These are phyloP conservation scores for Neofusicoccum kwambonambiense DNA, from an alignment of 2,329 filamentous ascomycete species.

Conservation along the genomic window DNA sequence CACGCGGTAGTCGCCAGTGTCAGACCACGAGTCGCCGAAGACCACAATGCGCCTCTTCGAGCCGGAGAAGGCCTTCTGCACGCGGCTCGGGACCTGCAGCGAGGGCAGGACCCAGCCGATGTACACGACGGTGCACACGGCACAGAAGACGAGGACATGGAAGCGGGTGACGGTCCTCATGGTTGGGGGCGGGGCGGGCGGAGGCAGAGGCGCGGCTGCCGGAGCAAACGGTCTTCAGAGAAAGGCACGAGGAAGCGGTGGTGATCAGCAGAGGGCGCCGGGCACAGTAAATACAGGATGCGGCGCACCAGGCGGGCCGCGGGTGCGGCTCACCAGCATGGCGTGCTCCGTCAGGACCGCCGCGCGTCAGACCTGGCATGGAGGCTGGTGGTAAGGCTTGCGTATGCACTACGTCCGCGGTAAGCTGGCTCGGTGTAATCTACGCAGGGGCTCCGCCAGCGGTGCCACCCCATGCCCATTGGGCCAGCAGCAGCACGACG, in stretches of 20 bases:
- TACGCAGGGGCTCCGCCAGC: not conserved
- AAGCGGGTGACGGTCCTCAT: slow-evolving; percentile 36
- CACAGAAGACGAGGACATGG: slow-evolving; percentile 27
- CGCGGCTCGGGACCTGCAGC: slow-evolving; percentile 27
- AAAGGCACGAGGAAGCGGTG: too few species aligned
- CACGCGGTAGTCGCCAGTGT: slow-evolving; percentile 36
- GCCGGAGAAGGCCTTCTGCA: slow-evolving; percentile 31
- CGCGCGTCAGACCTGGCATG: slow-evolving; percentile 6
- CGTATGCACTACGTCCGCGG: slow-evolving; percentile 4
- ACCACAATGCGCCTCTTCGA: slow-evolving; percentile 35
- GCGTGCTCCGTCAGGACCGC: not conserved
- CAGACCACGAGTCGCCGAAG: slow-evolving; percentile 41
- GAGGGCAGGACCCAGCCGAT: slow-evolving; percentile 32
- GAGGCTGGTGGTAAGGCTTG: slow-evolving; percentile 5
- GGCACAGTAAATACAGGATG: not conserved
- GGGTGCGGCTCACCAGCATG: slow-evolving; percentile 4
- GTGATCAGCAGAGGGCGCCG: not conserved
- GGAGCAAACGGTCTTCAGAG: too few species aligned
- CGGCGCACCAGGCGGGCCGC: not conserved
- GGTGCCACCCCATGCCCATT: not conserved
- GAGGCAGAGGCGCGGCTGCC: not conserved
- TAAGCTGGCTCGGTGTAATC: slow-evolving; percentile 1
- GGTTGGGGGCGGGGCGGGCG: not conserved
- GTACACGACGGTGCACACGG: slow-evolving; percentile 31
- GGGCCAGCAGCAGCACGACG: not conserved